These are phyloP conservation scores for Grammothele lineata DNA, from an alignment of 768 basidiomycete genomes.

Conservation along the genomic window DNA sequence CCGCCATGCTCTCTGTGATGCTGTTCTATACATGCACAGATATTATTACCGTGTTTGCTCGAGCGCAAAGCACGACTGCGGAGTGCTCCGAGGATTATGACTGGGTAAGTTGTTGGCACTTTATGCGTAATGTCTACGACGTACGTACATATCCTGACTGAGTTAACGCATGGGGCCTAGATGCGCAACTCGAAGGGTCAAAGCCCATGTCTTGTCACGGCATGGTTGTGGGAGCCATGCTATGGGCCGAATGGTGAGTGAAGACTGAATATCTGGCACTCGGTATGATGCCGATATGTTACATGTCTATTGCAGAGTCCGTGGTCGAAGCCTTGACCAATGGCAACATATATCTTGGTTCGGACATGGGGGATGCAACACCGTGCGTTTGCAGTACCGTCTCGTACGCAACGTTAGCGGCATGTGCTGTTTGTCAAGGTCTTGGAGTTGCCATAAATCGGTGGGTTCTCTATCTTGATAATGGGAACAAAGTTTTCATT, in stretches of 20 bases:
- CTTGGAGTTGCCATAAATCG: background rate
- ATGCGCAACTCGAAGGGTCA: background rate
- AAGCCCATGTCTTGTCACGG: background rate
- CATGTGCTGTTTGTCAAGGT: background rate
- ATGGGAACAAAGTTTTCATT: background rate
- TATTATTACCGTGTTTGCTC: no score
- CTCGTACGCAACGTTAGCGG: background rate
- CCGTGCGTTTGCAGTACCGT: background rate
- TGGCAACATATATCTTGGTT: background rate
- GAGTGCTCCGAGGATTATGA: background rate
- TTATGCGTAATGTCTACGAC: background rate
- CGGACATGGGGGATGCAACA: background rate
- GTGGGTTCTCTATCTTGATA: background rate
- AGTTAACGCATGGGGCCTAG: background rate
- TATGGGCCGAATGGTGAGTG: background rate
- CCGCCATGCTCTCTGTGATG: no score
- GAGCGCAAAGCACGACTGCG: background rate
- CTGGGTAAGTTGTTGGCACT: no score
- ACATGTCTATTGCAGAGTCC: background rate
- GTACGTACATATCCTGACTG: no score
- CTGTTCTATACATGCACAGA: no score
- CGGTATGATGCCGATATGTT: background rate
- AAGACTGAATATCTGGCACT: no score
- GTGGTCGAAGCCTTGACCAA: background rate
- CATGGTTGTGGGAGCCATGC: background rate